Base-by-base conservation (phyloP, 1,284 basidiomycete genomes). In the Mycosarcoma mackinlayi region DNA sequence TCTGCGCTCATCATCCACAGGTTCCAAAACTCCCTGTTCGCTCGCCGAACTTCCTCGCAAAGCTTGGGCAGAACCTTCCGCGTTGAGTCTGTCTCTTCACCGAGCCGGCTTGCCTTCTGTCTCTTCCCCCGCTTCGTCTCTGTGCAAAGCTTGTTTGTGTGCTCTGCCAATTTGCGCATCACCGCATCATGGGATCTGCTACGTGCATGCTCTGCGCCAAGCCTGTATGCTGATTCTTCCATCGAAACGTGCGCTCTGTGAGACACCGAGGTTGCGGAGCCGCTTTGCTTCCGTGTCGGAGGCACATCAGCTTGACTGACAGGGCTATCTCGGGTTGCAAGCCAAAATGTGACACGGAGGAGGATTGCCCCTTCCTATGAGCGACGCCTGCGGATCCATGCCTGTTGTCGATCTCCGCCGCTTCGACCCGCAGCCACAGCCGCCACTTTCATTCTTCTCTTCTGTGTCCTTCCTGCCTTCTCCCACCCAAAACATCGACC, bases 121-220 rank as follows among this genome's bases (percentile, higher is more conserved):
- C 19, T 7, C 21, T 34, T 8, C 14, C 23, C 14, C 9, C 21
- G 31, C 7, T 34, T 30, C 44, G 3, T 21, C 24, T 46, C 28
- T 24, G 31, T 9, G 24, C 37, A n/a, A 39, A 40, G 27, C 48
- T 33, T 42, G 31, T 51, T 40, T 50, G 28, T 21, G 11, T 41
- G 25, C 33, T 21, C n/a, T 41, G 25, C 33, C 41, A 34, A 10
- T 24, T 19, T 55, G 35, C 52, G 28, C 42, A 39, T 39, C 24
- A 25, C 31, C 40, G 52, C 52, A 54, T 39, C 30, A 45, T 33
- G 30, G 35, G 45, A 55, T 55, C 42, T 55, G 52, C 42, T 40
- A 31, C 35, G 28, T 40, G 52, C 52, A 55, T 46, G 35, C 28
- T 31, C 8, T 2, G 27, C 30, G 19, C 39, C 48, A n/a, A 49